Evolutionary conservation across 768 basidiomycete species (phyloP).

Genomic region (Tylopilus sp.): DNA sequence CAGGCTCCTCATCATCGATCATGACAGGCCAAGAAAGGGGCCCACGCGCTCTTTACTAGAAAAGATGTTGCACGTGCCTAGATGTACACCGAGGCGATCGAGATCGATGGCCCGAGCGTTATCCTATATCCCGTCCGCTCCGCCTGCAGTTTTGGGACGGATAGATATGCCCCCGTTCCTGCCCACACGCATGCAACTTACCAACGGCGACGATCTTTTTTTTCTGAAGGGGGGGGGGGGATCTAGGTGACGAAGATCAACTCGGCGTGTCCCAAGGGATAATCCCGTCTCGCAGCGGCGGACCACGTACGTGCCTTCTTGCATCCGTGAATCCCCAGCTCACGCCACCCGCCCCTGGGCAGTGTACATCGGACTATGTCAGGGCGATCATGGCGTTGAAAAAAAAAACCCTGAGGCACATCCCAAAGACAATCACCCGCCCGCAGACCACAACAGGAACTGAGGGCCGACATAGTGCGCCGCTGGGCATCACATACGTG

Average conservation of each 20-base stretch:
- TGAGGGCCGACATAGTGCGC: neutral
- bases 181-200: neutral
- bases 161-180: neutral
- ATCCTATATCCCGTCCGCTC: conserved; percentile 1
- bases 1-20: no score
- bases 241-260: conserved; percentile 1
- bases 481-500: no score
- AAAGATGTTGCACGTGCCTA: neutral
- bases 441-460: neutral
- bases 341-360: neutral
- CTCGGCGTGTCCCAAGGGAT: neutral
- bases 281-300: conserved; percentile 2
- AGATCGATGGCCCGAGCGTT: neutral
- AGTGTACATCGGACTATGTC: no score
- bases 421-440: neutral
- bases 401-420: neutral
- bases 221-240: no score
- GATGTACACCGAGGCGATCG: conserved; percentile 4
- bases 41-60: neutral
- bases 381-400: neutral
- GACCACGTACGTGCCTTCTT: neutral
- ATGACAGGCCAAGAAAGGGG: conserved; percentile 1
- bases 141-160: neutral
- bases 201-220: neutral
- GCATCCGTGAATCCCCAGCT: neutral